phyloP scores from a whole-genome alignment of 352 stramenopile species.

The Blastocystis sp. region DNA sequence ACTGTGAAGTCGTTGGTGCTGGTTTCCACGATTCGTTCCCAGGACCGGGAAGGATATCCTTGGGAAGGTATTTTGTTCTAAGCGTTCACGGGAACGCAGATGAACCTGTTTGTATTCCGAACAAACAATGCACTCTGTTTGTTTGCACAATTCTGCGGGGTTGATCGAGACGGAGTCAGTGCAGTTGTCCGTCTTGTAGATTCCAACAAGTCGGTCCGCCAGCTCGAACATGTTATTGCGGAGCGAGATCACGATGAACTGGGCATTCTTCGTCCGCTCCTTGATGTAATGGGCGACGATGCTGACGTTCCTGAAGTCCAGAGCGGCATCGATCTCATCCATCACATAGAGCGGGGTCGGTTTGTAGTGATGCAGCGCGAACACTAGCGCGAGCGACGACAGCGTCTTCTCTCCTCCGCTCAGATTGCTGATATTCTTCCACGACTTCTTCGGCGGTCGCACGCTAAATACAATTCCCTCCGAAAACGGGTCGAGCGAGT shows the following conservation, averaged over 20 bases:
- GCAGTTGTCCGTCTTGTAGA: slow-evolving; percentile 98
- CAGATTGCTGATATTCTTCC: slow-evolving; percentile 98
- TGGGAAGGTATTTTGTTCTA: slow-evolving; percentile 32
- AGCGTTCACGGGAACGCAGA: no score
- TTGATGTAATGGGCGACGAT: slow-evolving; percentile 99
- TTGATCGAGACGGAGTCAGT: slow-evolving; percentile 98
- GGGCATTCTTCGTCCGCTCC: slow-evolving; percentile 91
- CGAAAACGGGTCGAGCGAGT: slow-evolving; percentile 95
- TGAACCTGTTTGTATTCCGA: background rate
- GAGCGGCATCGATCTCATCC: slow-evolving; percentile 78
- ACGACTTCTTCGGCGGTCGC: slow-evolving; percentile 95
- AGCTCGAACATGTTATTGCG: slow-evolving; percentile 99
- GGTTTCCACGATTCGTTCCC: background rate
- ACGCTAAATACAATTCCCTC: slow-evolving; percentile 96
- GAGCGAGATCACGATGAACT: slow-evolving; percentile 99
- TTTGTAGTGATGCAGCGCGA: slow-evolving; percentile 98
- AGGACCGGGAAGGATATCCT: background rate
- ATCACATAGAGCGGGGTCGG: slow-evolving; percentile 89
- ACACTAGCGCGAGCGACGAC: slow-evolving; percentile 93
- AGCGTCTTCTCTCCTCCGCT: slow-evolving; percentile 96
- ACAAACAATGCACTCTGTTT: slow-evolving; percentile 17
- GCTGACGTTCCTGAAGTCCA: slow-evolving; percentile 98
- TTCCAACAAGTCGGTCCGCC: slow-evolving; percentile 91
- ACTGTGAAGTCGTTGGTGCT: background rate
- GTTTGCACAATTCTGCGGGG: slow-evolving; percentile 62